These are phyloP conservation scores for Alternaria incomplexa DNA, from an alignment of 2,329 filamentous ascomycete genomes.

Conservation along the genomic window DNA sequence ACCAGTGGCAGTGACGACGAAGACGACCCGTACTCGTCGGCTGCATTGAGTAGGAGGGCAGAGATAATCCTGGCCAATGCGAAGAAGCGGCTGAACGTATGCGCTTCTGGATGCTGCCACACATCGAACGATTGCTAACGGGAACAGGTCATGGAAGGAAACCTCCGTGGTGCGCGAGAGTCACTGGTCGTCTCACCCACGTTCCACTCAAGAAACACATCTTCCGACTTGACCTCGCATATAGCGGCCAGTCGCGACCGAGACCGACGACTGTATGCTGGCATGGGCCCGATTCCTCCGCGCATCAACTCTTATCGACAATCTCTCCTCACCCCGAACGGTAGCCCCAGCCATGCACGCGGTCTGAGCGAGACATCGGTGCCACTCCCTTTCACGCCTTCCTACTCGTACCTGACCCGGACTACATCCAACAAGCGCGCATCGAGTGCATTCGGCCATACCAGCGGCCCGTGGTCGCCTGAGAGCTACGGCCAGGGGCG, in stretches of 20 bases:
- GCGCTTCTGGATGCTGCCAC: conserved; percentile 38
- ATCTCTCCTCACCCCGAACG: conserved; percentile 39
- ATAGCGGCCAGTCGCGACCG: conserved; percentile 44
- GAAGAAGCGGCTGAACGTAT: conserved; percentile 83
- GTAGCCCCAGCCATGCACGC: conserved; percentile 46
- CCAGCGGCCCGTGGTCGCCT: conserved; percentile 46
- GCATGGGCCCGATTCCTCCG: conserved; percentile 46
- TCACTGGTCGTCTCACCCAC: conserved; percentile 64
- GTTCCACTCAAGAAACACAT: conserved; percentile 50
- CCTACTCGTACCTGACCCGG: conserved; percentile 37
- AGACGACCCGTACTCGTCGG: conserved; percentile 72
- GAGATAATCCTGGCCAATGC: conserved; percentile 93
- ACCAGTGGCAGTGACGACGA: conserved; percentile 52
- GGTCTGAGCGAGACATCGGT: conserved; percentile 52
- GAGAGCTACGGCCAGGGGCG: conserved; percentile 43
- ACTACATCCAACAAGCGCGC: conserved; percentile 42
- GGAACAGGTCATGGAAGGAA: conserved; percentile 87
- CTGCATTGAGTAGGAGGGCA: conserved; percentile 66
- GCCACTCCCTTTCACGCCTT: conserved; percentile 40
- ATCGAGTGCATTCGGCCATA: conserved; percentile 48
- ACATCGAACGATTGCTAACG: conserved; percentile 28
- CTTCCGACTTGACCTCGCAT: conserved; percentile 42
- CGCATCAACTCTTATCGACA: conserved; percentile 39
- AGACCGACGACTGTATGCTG: conserved; percentile 44
- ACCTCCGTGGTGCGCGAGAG: conserved; percentile 78